Evolutionary conservation across 2,329 filamentous ascomycete genomes (phyloP).

Genomic region (Sporothrix globosa): DNA sequence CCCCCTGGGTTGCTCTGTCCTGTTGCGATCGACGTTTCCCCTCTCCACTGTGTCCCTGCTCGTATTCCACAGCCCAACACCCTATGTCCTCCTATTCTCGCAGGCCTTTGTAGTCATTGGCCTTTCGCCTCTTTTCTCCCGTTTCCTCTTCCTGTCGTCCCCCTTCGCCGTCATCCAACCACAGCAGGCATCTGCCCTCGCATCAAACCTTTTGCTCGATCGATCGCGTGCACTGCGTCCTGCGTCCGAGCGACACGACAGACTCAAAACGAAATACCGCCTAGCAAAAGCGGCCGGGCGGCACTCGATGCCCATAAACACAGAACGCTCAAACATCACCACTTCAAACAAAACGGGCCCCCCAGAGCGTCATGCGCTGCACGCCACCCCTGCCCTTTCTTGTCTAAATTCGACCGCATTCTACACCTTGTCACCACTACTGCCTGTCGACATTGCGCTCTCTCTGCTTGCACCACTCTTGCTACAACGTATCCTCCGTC

Average conservation of each 20-base stretch:
- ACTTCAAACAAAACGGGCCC: not conserved
- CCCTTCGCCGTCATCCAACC: conserved; percentile 11
- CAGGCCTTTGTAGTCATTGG: not conserved
- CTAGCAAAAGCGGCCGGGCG: not conserved
- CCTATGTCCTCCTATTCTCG: conserved; percentile 17
- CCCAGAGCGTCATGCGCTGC: conserved; percentile 17
- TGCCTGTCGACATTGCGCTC: not conserved
- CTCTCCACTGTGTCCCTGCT: conserved; percentile 25
- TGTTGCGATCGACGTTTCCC: conserved; percentile 32
- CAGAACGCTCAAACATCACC: conserved; percentile 2
- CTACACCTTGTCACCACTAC: conserved; percentile 12
- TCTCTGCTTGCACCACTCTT: not conserved
- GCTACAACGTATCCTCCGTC: not conserved
- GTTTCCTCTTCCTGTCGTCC: not conserved
- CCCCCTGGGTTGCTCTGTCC: conserved; percentile 29
- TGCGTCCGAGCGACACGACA: not conserved
- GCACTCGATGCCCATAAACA: not conserved
- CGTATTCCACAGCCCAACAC: conserved; percentile 19
- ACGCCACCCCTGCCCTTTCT: conserved; percentile 2
- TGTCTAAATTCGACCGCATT: conserved; percentile 13
- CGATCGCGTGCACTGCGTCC: conserved; percentile 21
- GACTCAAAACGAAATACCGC: not conserved
- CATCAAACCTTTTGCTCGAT: conserved; percentile 16
- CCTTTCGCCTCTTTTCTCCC: not conserved
- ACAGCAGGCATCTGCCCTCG: conserved; percentile 7